Evolutionary conservation across 1,284 basidiomycete genomes (phyloP), one percentile per base, ranked within the genome.

Genomic region (Stereum hirsutum): DNA sequence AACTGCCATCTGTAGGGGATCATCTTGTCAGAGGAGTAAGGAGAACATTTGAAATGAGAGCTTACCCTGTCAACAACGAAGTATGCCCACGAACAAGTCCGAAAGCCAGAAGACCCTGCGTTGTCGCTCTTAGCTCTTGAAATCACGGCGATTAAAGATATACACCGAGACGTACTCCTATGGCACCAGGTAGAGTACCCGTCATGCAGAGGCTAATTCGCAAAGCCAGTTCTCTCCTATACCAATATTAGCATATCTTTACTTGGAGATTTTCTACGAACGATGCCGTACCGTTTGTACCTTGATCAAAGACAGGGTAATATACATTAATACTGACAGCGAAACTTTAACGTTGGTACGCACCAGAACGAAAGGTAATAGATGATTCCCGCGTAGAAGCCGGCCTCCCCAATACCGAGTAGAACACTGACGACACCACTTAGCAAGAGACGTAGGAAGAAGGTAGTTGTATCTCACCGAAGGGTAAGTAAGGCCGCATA

Each of bases 301-400:
- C n/a, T n/a, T n/a, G n/a, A n/a, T n/a, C n/a, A n/a, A n/a, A n/a
- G n/a, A n/a, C n/a, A n/a, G n/a, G n/a, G 28, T 34, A 11, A 33
- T 14, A 20, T 28, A 11, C 4, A 37, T 44, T 5, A 44, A 41
- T 2, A 24, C 32, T n/a, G 33, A 20, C 24, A 20, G 26, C 14
- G 45, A 12, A 14, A 23, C 25, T 26, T 21, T 21, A 24, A 7
- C 24, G 14, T 12, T 7, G 10, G 10, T 45, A 61, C 47, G 5
- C 31, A 54, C 73, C 74, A 75, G 54, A 75, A 75, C 0, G 72
- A 74, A 19, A 77, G 54, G 49, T 75, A 77, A 47, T 75, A 75
- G 6, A 75, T 74, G 65, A 74, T 71, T 2, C 74, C 74, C 0
- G 72, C 72, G 47, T 74, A 74, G 48, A 66, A 75, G 0, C 72